Conservation (phyloP, 139 green algal species). For the Tetradesmus obliquus region DNA sequence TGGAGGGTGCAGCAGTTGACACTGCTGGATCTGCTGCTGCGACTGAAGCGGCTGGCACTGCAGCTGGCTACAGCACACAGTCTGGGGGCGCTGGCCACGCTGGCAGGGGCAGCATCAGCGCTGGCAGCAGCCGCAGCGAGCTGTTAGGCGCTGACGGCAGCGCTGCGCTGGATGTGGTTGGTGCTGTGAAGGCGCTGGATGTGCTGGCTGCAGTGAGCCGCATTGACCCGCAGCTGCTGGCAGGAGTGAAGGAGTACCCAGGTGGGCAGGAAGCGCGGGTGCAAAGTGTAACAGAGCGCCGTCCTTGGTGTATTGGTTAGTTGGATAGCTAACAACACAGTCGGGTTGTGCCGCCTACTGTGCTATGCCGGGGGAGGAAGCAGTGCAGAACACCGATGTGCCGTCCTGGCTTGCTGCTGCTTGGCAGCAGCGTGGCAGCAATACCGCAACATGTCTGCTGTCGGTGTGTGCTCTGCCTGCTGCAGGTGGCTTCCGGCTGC, state of each 20-base stretch:
- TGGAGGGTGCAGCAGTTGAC: not conserved
- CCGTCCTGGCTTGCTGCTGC: no score
- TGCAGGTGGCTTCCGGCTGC: conserved; percentile 11
- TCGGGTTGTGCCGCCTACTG: no score
- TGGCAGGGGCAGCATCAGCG: not conserved
- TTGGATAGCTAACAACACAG: no score
- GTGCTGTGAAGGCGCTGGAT: conserved; percentile 3
- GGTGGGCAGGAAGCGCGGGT: not conserved
- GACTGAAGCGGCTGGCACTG: not conserved
- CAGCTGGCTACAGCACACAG: not conserved
- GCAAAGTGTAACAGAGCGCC: no score
- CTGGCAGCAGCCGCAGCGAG: not conserved
- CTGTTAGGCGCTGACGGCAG: not conserved
- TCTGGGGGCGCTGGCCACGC: not conserved
- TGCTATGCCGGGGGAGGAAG: no score
- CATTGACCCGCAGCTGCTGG: not conserved
- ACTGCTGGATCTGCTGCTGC: not conserved
- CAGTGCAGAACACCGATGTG: no score
- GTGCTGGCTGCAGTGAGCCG: conserved; percentile 21
- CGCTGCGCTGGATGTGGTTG: not conserved
- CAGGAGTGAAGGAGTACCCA: conserved; percentile 23
- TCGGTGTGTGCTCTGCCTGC: not conserved
- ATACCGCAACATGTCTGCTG: no score
- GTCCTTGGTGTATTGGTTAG: no score
- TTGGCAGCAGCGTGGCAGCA: no score